A percentile compares a stretch with the other conserved stretches of the same genome.
phyloP scores from a whole-genome alignment of 108 stramenopile species.

The Skeletonema grethae region DNA sequence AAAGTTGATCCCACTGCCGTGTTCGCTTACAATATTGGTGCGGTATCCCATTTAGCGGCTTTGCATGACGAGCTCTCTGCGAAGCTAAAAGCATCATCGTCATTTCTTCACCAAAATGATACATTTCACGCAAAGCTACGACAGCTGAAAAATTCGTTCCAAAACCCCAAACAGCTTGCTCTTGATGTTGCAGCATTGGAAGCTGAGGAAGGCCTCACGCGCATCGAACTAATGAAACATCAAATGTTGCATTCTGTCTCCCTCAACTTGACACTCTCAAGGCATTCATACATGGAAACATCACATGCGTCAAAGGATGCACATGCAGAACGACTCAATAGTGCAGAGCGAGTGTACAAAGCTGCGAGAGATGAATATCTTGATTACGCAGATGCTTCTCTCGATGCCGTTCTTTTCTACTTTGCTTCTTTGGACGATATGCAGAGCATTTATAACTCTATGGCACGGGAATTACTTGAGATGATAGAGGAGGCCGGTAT shows the following conservation, averaged over 20 bases:
- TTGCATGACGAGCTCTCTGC: conserved; percentile 27
- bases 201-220: conserved; percentile 31
- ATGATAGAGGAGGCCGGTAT: conserved; percentile 36
- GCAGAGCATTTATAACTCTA: conserved; percentile 26
- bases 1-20: conserved; percentile 33
- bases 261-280: conserved; percentile 20
- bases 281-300: conserved; percentile 14
- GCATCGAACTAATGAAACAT: conserved; percentile 22
- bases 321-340: conserved; percentile 20
- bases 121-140: not conserved
- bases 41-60: conserved; percentile 33
- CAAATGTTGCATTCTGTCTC: conserved; percentile 11
- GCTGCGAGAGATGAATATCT: conserved; percentile 19
- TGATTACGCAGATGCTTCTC: conserved; percentile 15
- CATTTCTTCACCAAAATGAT: conserved; percentile 7
- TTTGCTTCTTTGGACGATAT: conserved; percentile 21
- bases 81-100: not conserved
- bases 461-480: conserved; percentile 33
- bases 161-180: conserved; percentile 41
- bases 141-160: conserved; percentile 11
- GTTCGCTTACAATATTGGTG: conserved; percentile 46
- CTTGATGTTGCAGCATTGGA: conserved; percentile 44
- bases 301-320: conserved; percentile 12
- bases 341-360: conserved; percentile 21
- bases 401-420: conserved; percentile 26